Percentiles rank a stretch among this genome's conserved stretches.
phyloP scores from a whole-genome alignment of 306 rosid species.

The Urtica urens region DNA sequence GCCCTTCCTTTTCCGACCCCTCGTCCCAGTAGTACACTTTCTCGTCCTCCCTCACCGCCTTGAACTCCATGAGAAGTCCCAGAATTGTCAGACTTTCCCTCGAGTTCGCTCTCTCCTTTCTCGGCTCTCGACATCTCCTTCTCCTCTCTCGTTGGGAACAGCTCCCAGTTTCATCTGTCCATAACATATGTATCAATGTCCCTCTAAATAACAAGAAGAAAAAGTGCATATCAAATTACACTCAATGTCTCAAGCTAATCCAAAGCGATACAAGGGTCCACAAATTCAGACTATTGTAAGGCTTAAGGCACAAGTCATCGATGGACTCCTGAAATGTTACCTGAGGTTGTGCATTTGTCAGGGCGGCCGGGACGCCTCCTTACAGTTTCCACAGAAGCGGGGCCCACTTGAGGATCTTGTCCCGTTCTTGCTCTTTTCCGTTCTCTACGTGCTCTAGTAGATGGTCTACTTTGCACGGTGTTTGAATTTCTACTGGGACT shows the following conservation, averaged over 20 bases:
- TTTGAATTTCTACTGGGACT: not conserved
- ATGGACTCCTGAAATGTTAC: not conserved
- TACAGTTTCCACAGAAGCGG: not conserved
- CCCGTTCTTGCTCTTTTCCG: too few species aligned
- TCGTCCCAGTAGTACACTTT: slow-evolving; percentile 10
- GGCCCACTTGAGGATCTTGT: not conserved
- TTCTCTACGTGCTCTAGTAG: not conserved
- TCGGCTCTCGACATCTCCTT: not conserved
- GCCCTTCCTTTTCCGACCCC: not conserved
- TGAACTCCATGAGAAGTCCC: slow-evolving; percentile 25
- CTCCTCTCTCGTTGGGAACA: not conserved
- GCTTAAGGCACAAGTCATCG: too few species aligned
- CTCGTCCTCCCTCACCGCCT: slow-evolving; percentile 5
- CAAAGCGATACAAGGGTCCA: too few species aligned
- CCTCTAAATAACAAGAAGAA: not conserved
- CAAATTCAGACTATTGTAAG: too few species aligned
- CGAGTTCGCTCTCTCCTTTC: not conserved
- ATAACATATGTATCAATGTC: too few species aligned
- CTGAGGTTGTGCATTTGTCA: not conserved
- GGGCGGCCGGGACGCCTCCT: not conserved
- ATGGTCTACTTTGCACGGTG: not conserved
- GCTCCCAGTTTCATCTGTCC: not conserved
- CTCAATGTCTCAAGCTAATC: too few species aligned
- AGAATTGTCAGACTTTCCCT: slow-evolving; percentile 19
- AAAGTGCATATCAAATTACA: too few species aligned